These are phyloP conservation scores for Tricholoma flavovirens DNA, from an alignment of 768 basidiomycete genomes.

Conservation along the genomic window DNA sequence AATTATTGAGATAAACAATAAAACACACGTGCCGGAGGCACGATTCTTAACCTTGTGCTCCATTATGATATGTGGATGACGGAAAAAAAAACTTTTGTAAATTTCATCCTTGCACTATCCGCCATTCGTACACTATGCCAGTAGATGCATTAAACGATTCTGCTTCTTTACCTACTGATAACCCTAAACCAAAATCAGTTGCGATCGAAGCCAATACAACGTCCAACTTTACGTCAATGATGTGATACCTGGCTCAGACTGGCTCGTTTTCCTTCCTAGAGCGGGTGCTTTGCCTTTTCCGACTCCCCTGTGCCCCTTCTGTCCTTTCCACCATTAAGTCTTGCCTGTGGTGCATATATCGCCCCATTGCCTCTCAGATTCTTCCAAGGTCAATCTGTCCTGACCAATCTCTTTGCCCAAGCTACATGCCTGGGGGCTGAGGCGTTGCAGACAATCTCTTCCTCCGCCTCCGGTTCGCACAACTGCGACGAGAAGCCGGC, in stretches of 20 bases:
- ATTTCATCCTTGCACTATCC: too few relatives aligned
- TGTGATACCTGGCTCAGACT: background rate
- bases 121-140: too few relatives aligned
- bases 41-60: too few relatives aligned
- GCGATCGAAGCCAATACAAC: background rate
- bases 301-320: constrained; percentile 5
- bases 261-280: background rate
- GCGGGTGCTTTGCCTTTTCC: background rate
- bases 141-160: too few relatives aligned
- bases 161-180: too few relatives aligned
- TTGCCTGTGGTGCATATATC: constrained; percentile 30
- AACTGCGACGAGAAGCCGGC: constrained; percentile 27
- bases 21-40: too few relatives aligned
- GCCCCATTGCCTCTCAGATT: constrained; percentile 31
- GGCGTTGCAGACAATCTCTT: constrained; percentile 29
- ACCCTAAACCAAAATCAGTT: too few relatives aligned
- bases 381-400: constrained; percentile 36
- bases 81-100: too few relatives aligned
- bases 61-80: too few relatives aligned
- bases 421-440: constrained; percentile 33
- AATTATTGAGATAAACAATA: too few relatives aligned
- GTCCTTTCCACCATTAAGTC: constrained; percentile 4
- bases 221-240: background rate
- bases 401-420: constrained; percentile 24
- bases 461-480: constrained; percentile 18